phyloP scores from a whole-genome alignment of 164 flowering plant species.

The Amborella trichopoda region DNA sequence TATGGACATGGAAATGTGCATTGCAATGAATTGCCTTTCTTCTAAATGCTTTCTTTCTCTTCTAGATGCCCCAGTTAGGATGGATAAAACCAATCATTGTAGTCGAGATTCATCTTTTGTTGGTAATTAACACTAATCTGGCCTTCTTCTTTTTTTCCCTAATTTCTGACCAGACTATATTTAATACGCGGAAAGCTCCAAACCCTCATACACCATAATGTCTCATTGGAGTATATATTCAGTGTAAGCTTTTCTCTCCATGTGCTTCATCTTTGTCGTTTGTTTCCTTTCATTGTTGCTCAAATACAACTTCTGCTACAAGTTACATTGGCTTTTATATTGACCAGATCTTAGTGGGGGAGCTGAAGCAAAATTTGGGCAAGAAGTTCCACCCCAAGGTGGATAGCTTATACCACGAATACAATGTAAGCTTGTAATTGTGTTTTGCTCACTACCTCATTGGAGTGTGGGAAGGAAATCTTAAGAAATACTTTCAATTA shows the following conservation, averaged over 20 bases:
- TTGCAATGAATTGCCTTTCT: too few species aligned
- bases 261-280: neutral
- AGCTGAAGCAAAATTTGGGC: constrained; percentile 31
- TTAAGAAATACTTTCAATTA: too few species aligned
- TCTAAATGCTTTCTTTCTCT: neutral
- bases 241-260: constrained; percentile 18
- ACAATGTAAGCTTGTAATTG: constrained; percentile 18
- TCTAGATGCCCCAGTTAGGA: too few species aligned
- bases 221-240: constrained; percentile 36
- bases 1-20: too few species aligned
- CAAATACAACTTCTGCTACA: neutral
- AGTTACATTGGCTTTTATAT: neutral
- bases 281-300: neutral
- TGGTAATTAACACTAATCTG: neutral
- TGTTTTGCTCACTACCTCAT: too few species aligned
- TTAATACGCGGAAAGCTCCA: constrained; percentile 50
- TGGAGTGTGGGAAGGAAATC: too few species aligned
- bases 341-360: constrained; percentile 33
- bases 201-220: constrained; percentile 40
- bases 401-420: constrained; percentile 27
- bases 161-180: constrained; percentile 31
- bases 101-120: too few species aligned
- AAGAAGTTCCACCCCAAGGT: constrained; percentile 17
- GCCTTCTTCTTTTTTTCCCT: neutral
- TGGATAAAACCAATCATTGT: neutral